Conservation (phyloP, 257 asterid genomes). For the Nicotiana tabacum region DNA sequence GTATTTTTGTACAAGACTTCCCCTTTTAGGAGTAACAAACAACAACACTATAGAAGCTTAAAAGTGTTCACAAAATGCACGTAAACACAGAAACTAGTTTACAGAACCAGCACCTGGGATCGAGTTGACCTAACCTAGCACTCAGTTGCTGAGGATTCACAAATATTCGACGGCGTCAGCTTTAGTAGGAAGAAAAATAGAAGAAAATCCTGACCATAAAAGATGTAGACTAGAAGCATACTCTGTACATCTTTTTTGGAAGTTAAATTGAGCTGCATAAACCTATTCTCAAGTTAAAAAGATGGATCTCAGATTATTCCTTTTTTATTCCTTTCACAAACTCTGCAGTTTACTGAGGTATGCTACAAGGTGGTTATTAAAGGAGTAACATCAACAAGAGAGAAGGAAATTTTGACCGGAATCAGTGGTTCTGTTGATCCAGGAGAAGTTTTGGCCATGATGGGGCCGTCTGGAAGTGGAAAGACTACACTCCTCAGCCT, state of each 20-base stretch:
- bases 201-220: neutral
- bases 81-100: neutral
- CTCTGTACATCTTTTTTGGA: neutral
- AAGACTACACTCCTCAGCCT: slow-evolving; percentile 80
- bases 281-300: neutral
- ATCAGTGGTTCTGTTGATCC: slow-evolving; percentile 81
- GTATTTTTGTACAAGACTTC: slow-evolving; percentile 68
- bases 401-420: slow-evolving; percentile 75
- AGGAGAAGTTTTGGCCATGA: slow-evolving; percentile 87
- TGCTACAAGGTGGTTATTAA: slow-evolving; percentile 72
- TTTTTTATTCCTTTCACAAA: neutral
- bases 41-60: neutral
- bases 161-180: neutral
- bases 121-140: too few relatives aligned
- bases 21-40: slow-evolving; percentile 1
- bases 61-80: neutral
- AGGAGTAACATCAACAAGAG: slow-evolving; percentile 60
- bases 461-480: slow-evolving; percentile 99
- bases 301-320: too few relatives aligned
- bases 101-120: neutral
- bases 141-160: too few relatives aligned
- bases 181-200: neutral
- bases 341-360: slow-evolving; percentile 78
- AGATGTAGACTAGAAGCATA: neutral
- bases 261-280: neutral